Percentiles rank a stretch among this genome's conserved stretches.
Conservation (phyloP, 2,329 filamentous ascomycete species). For the Fusarium avenaceum region DNA sequence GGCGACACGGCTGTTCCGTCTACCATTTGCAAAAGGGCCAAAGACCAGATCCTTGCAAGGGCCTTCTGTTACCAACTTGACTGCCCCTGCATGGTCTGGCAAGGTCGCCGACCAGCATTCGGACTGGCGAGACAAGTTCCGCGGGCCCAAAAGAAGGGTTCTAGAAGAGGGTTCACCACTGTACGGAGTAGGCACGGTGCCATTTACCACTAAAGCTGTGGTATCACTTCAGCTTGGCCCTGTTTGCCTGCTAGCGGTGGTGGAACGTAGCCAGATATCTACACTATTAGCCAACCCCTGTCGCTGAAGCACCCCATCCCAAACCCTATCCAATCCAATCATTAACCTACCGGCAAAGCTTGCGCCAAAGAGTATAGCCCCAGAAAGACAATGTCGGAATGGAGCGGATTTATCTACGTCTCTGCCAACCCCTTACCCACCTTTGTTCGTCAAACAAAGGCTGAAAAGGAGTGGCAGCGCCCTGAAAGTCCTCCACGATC, state of each 20-base stretch:
- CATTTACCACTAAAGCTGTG: conserved; percentile 3
- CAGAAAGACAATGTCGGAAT: conserved; percentile 51
- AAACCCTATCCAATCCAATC: conserved; percentile 13
- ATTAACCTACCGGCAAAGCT: conserved; percentile 39
- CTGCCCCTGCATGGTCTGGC: conserved; percentile 43
- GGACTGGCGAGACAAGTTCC: conserved; percentile 47
- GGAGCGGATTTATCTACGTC: conserved; percentile 51
- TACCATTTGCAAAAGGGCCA: conserved; percentile 30
- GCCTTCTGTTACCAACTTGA: conserved; percentile 16
- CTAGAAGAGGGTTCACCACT: conserved; percentile 46
- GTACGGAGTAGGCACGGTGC: conserved; percentile 15
- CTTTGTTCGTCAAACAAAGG: conserved; percentile 42
- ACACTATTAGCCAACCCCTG: conserved; percentile 43
- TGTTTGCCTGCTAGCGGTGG: conserved; percentile 38
- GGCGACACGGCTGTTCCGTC: conserved; percentile 20
- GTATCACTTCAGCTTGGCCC: conserved; percentile 21
- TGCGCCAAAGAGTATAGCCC: conserved; percentile 48
- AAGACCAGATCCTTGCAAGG: conserved; percentile 8
- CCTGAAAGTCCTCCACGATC: conserved; percentile 41
- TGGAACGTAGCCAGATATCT: conserved; percentile 13
- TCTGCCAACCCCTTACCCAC: conserved; percentile 51
- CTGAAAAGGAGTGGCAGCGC: conserved; percentile 50
- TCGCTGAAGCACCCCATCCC: conserved; percentile 36
- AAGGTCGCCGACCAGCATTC: conserved; percentile 40
- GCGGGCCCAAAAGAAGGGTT: conserved; percentile 49